Percentiles rank a stretch among this genome's conserved stretches.
Conservation (phyloP, 148 eudicot genomes). For the Diospyros kaki region DNA sequence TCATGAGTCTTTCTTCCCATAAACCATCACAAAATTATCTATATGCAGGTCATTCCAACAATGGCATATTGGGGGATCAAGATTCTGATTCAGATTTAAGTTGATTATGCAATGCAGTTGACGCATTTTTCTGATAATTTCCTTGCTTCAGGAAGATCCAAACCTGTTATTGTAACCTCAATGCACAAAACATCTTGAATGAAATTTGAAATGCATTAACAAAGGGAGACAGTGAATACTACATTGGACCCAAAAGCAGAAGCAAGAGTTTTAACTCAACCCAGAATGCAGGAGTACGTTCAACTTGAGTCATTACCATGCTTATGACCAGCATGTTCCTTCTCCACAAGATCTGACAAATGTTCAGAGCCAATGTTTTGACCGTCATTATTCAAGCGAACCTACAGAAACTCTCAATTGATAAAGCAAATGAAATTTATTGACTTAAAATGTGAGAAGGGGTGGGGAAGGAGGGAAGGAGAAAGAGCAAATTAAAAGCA, state of each 20-base stretch:
- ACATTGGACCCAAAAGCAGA: background rate
- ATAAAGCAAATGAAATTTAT: background rate
- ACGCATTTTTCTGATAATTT: background rate
- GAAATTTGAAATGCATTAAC: background rate
- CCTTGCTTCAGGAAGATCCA: background rate
- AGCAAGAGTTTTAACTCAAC: background rate
- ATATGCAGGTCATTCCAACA: background rate
- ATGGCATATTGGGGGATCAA: background rate
- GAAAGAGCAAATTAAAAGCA: background rate
- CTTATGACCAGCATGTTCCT: constrained; percentile 56
- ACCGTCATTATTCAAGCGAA: constrained; percentile 77
- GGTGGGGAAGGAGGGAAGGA: background rate
- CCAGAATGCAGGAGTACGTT: background rate
- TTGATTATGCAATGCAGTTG: background rate
- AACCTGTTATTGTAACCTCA: background rate
- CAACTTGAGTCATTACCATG: constrained; percentile 52
- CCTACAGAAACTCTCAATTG: constrained; percentile 46
- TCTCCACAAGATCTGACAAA: constrained; percentile 93
- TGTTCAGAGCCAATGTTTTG: constrained; percentile 81
- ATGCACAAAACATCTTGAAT: background rate
- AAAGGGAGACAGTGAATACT: background rate
- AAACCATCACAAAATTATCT: background rate
- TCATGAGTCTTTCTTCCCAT: background rate
- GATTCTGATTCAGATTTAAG: background rate
- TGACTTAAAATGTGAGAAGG: background rate